These are phyloP conservation scores for Cyclotella atomus DNA, from an alignment of 108 stramenopile species.

Conservation along the genomic window DNA sequence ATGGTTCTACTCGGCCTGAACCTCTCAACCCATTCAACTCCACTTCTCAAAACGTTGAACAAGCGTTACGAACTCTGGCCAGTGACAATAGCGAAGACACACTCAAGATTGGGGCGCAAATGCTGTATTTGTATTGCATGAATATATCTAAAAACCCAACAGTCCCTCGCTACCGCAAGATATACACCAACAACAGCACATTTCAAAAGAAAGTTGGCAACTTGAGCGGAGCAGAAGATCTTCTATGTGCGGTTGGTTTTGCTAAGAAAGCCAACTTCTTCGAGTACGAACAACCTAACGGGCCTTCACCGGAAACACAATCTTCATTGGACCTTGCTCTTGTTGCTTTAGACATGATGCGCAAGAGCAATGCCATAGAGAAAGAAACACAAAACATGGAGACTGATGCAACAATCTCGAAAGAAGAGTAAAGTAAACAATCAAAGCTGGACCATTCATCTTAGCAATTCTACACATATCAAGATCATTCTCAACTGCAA, in stretches of 20 bases:
- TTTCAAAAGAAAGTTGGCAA: slow-evolving; percentile 69
- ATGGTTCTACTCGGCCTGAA: too few relatives aligned
- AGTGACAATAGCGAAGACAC: slow-evolving; percentile 42
- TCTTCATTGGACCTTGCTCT: slow-evolving; percentile 44
- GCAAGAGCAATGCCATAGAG: slow-evolving; percentile 8
- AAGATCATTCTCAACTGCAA: too few relatives aligned
- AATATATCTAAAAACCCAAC: slow-evolving; percentile 72
- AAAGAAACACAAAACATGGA: neutral
- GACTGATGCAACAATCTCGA: neutral
- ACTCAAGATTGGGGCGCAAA: slow-evolving; percentile 61
- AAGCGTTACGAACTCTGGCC: slow-evolving; percentile 33
- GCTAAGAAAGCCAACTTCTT: slow-evolving; percentile 49
- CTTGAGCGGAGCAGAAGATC: slow-evolving; percentile 63
- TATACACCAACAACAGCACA: slow-evolving; percentile 77
- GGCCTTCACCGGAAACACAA: slow-evolving; percentile 14
- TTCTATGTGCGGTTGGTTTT: slow-evolving; percentile 76
- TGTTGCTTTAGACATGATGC: slow-evolving; percentile 42
- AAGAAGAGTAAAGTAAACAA: neutral
- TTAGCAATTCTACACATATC: too few relatives aligned
- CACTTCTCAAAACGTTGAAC: too few relatives aligned
- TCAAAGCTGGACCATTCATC: too few relatives aligned
- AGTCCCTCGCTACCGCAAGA: slow-evolving; percentile 80
- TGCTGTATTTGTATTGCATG: slow-evolving; percentile 76
- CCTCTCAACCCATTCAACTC: too few relatives aligned
- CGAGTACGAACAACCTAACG: slow-evolving; percentile 58